Base-by-base conservation (phyloP, 2,329 filamentous ascomycete genomes). In the Penicillium sclerotigenum region DNA sequence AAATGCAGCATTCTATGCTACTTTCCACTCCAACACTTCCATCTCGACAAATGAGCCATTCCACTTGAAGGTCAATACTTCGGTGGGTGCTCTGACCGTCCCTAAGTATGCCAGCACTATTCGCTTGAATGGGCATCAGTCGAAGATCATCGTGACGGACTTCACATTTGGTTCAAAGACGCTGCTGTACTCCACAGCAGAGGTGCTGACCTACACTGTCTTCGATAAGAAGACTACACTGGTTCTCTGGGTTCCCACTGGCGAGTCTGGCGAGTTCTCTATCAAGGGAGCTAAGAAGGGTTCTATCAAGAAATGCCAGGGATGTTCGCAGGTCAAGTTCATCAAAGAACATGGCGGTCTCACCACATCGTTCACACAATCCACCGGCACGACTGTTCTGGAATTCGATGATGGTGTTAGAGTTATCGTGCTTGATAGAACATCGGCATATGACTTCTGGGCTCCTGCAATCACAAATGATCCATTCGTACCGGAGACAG, bases 111-210 rank as follows among this genome's bases (percentile, higher is more conserved):
- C 73, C 2, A 74, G 74, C 0, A 65, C 69, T 0, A 79, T 86
- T 42, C 73, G 79, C 6, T 75, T 87, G 38, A 80, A 85, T 53
- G 85, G 85, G 1, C 81, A 85, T 36, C 81, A 86, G 53, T 80
- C 83, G 8, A 86, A 87, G 74, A 81, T 87, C 16, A 68, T 86
- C 4, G 81, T 83, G 0, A 83, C 83, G 0, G 84, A 87, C 60
- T 87, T 85, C 54, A 67, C 60, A 1, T 79, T 85, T 37, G 84
- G 83, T 1, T 67, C 71, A 8, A 73, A 81, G 57, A 79, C 69
- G 0, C 66, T 84, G 0, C 65, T 84, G 0, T 84, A 84, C 65
- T 82, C 81, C 0, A 83, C 82, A 1, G 79, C 80, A 0, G 82
- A 84, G 57, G 74, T 84, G 0, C 65, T 84, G 11, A 83, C 78